These are phyloP conservation scores for Bacidia gigantensis DNA, from an alignment of 495 filamentous ascomycete species.

Conservation along the genomic window DNA sequence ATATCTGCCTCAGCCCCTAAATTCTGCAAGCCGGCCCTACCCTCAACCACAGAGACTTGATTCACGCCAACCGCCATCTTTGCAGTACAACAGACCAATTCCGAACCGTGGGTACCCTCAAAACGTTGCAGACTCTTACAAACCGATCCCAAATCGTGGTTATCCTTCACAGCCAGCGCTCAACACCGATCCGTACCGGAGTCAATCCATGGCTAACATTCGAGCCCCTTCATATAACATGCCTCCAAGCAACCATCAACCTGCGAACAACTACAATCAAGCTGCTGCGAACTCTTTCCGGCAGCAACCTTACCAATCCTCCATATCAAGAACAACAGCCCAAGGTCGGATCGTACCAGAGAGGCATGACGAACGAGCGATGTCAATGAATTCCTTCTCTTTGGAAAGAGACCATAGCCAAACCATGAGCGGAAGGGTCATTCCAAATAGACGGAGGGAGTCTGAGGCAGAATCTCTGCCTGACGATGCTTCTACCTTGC, in stretches of 20 bases:
- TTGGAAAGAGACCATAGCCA: slow-evolving; percentile 67
- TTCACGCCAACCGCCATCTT: slow-evolving; percentile 47
- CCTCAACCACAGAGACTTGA: slow-evolving; percentile 57
- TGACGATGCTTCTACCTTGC: slow-evolving; percentile 23
- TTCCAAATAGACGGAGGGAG: slow-evolving; percentile 52
- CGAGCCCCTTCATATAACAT: slow-evolving; percentile 53
- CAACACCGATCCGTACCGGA: slow-evolving; percentile 74
- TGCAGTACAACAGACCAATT: slow-evolving; percentile 41
- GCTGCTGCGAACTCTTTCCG: slow-evolving; percentile 60
- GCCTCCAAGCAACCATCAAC: slow-evolving; percentile 32
- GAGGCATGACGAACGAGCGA: slow-evolving; percentile 79
- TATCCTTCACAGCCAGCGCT: slow-evolving; percentile 50
- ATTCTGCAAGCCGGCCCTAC: slow-evolving; percentile 45
- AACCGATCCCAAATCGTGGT: slow-evolving; percentile 29
- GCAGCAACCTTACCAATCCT: slow-evolving; percentile 53
- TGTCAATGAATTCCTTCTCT: slow-evolving; percentile 86
- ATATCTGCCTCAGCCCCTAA: slow-evolving; percentile 47
- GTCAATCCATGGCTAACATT: slow-evolving; percentile 75
- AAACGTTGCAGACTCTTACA: slow-evolving; percentile 31
- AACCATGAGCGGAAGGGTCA: slow-evolving; percentile 81
- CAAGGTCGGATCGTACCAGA: slow-evolving; percentile 86
- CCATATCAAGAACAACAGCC: slow-evolving; percentile 63
- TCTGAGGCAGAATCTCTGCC: slow-evolving; percentile 29
- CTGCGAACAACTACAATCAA: slow-evolving; percentile 37
- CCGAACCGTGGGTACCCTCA: slow-evolving; percentile 41